Evolutionary conservation across 495 filamentous ascomycete species (phyloP).

Genomic region (Penicillium samsonianum): DNA sequence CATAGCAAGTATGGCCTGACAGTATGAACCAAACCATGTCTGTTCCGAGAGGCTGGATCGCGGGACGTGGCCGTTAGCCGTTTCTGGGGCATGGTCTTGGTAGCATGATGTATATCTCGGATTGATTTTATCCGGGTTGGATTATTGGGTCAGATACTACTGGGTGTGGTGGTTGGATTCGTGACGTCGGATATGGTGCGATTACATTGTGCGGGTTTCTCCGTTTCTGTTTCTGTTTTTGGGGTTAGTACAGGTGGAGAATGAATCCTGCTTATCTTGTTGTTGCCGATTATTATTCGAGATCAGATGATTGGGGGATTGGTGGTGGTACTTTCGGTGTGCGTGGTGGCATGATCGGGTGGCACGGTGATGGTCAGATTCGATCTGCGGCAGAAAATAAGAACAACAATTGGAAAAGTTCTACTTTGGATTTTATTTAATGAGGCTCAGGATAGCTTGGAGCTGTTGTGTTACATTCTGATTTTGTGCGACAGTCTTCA

Average conservation of each 20-base stretch:
- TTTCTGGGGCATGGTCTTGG: neutral
- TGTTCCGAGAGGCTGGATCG: neutral
- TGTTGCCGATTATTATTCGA: conserved; percentile 4
- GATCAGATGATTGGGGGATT: neutral
- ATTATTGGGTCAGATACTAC: neutral
- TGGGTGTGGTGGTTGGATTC: neutral
- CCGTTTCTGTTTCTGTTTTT: neutral
- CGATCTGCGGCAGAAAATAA: conserved; percentile 1
- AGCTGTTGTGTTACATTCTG: neutral
- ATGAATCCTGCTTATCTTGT: neutral
- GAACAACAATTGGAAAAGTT: neutral
- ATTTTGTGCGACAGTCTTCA: neutral
- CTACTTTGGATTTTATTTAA: neutral
- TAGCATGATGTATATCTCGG: conserved; percentile 1
- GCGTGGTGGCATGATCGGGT: conserved; percentile 11
- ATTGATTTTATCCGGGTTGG: neutral
- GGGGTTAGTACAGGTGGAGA: neutral
- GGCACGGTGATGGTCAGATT: conserved; percentile 12
- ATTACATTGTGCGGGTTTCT: neutral
- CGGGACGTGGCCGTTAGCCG: neutral
- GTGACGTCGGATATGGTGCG: conserved; percentile 1
- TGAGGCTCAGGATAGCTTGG: neutral
- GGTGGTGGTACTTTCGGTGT: neutral
- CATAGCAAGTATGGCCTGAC: conserved; percentile 6
- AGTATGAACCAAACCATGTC: neutral